Evolutionary conservation across 352 stramenopile species (phyloP), one percentile per base, ranked within the genome.

Genomic region (Phytophthora gonapodyides): DNA sequence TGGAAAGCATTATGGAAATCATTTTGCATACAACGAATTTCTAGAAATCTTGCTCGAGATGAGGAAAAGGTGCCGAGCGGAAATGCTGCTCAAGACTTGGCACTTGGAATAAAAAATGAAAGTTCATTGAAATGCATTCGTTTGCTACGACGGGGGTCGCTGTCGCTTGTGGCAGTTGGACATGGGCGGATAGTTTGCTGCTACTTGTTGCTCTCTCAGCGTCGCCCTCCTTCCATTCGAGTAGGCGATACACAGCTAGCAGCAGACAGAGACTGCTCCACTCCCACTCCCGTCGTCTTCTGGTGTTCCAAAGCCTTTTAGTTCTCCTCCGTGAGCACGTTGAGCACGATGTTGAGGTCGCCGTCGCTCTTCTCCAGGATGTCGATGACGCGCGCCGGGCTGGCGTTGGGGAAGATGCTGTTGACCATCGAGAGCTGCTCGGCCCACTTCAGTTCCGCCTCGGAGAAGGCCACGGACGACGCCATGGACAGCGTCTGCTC

Each of bases 321-420:
- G 34, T 63, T 74, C 52, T 77, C 75, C 56, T 91, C 82, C 52
- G 87, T 93, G n/a, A 93, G 67, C 57, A 77, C 69, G 61, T 93
- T 88, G 31, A 93, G 72, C 47, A 89, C 84, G 6, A 91, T 71
- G 50, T 90, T 82, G 44, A 93, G 71, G 52, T 93, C 72, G 55
- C 84, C 84, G 11, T 84, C 61, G 57, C 70, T 80, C 43, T 76
- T 77, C 60, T 93, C 84, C 27, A 93, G 56, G 36, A 84, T 66
- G 15, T 82, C 69, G 35, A 93, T 86, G 19, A 85, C 63, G 34
- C 68, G 75, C 17, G 57, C 62, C 9, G 65, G 56, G 19, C 57
- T 71, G 16, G 73, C 77, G 42, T 87, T 86, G n/a, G 84, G 84
- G 42, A 91, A 77, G 46, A 93, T 87, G 56, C 71, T 53, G 46